These are phyloP conservation scores for Dispira simplex DNA, from an alignment of 192 early-diverging fungal genomes.

Conservation along the genomic window DNA sequence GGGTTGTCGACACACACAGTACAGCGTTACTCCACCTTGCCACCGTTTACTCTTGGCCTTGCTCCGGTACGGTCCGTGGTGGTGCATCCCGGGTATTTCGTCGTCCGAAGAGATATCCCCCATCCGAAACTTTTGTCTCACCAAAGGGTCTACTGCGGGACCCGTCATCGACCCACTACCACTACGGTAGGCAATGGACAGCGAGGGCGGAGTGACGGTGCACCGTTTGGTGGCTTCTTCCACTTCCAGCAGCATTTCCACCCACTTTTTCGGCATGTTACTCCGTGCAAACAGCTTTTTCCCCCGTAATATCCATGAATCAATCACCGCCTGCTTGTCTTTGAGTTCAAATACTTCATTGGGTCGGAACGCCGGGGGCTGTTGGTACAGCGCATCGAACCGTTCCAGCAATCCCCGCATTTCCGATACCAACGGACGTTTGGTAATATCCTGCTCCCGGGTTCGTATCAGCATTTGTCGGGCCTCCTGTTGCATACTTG, in stretches of 20 bases:
- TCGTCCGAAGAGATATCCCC: not conserved
- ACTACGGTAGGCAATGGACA: not conserved
- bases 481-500: conserved; percentile 16
- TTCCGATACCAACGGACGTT: conserved; percentile 18
- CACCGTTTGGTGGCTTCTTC: conserved; percentile 10
- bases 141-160: not conserved
- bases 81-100: not conserved
- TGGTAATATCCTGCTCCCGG: conserved; percentile 13
- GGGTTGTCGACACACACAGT: conserved; percentile 43
- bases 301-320: conserved; percentile 10
- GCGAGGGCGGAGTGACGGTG: not conserved
- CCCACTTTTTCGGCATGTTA: conserved; percentile 12
- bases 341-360: not conserved
- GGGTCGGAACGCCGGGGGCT: conserved; percentile 6
- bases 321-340: conserved; percentile 1
- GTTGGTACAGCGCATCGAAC: conserved; percentile 1
- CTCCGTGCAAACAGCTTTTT: conserved; percentile 11
- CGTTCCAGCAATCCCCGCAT: conserved; percentile 15
- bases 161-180: not conserved
- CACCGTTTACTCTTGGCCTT: not conserved
- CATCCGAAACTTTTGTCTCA: not conserved
- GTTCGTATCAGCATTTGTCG: conserved; percentile 13
- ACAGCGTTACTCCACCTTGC: conserved; percentile 11
- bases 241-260: conserved; percentile 12
- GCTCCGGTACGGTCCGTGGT: not conserved